Evolutionary conservation across 257 asterid genomes (phyloP), one percentile per base, ranked within the genome.

Genomic region (Nicotiana otophora): DNA sequence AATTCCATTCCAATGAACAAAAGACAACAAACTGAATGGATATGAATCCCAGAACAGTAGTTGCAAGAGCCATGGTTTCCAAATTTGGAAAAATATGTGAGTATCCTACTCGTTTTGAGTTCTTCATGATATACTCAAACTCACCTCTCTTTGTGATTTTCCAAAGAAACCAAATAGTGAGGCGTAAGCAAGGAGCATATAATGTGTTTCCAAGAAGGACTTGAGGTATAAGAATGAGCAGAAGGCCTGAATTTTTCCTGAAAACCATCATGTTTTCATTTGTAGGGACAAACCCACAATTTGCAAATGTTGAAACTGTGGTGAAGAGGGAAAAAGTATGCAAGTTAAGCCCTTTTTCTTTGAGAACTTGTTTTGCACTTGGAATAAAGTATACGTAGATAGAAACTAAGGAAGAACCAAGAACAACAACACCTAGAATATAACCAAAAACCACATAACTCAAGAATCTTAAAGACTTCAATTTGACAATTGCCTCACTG

Each of bases 241-340:
- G 77, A 5, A 91, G 82, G 4, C 92, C 91, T 0, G 91, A 58
- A 28, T 89, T 87, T n/a, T 82, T 89, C 85, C 70, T 89, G 85
- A 92, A 89, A 46, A 70, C 86, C 53, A 82, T 48, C 96, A 90
- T 92, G 84, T 90, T 92, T 66, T 89, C 94, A 30, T 88, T 92
- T 2, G 91, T 88, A 0, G 96, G 94, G 28, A 92, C 55, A 36
- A 89, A 90, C 10, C 96, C 96, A 46, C 92, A 88, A 78, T 87
- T 91, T 9, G 92, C 19, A 31, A 91, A 88, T 7, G 94, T 82
- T 3, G 95, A 90, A 57, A 90, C 91, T 0, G 86, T 84, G 1
- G 91, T 70, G 83, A 91, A 90, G 0, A 85, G 5, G 0, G 90
- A 60, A 39, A 91, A 90, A 0, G 86, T 91, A 36, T 31, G 36